These are phyloP conservation scores for Sarcodon aspratus DNA, from an alignment of 768 basidiomycete species.

Conservation along the genomic window DNA sequence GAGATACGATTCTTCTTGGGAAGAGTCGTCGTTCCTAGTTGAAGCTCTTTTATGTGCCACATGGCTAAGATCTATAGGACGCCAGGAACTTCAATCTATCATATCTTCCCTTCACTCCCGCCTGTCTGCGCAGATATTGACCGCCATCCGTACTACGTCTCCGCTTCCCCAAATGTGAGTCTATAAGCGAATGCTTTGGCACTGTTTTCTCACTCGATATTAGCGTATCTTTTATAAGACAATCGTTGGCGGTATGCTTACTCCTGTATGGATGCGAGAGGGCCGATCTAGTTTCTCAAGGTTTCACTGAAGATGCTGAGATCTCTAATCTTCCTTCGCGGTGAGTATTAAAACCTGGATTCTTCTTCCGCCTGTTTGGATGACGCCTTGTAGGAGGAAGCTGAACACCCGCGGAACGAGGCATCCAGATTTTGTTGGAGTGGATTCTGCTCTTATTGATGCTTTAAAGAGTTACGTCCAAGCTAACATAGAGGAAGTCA, in stretches of 20 bases:
- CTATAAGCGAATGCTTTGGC: neutral
- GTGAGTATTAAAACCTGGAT: conserved; percentile 22
- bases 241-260: conserved; percentile 50
- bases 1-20: conserved; percentile 26
- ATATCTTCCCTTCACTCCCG: conserved; percentile 37
- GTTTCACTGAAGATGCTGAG: conserved; percentile 37
- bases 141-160: conserved; percentile 20
- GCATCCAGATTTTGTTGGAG: conserved; percentile 45
- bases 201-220: neutral
- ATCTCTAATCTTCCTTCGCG: conserved; percentile 41
- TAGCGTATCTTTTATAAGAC: conserved; percentile 43
- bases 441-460: conserved; percentile 46
- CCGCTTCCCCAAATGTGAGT: conserved; percentile 28
- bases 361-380: neutral
- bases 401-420: conserved; percentile 27
- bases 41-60: conserved; percentile 41
- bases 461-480: conserved; percentile 40
- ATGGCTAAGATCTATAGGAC: conserved; percentile 50
- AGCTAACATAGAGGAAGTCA: conserved; percentile 35
- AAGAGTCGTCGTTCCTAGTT: conserved; percentile 38
- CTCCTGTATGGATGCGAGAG: conserved; percentile 60
- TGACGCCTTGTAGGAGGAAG: conserved; percentile 31
- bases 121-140: conserved; percentile 27
- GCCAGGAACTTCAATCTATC: conserved; percentile 43
- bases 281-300: conserved; percentile 28